These are phyloP conservation scores for Babesia ovata DNA, from an alignment of 169 alveolate species.

Conservation along the genomic window DNA sequence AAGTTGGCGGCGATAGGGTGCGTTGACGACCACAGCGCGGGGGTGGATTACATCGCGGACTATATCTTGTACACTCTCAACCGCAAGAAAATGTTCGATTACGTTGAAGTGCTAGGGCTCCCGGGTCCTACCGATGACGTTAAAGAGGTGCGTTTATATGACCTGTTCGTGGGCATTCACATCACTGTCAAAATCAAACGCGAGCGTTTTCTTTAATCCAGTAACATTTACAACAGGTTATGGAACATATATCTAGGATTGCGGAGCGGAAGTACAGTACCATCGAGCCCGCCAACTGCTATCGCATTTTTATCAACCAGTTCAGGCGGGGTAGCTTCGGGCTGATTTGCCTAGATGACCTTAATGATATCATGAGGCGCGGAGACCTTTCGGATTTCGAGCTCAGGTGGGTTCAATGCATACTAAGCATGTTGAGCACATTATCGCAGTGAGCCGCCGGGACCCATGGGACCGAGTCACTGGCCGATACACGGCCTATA, in stretches of 20 bases:
- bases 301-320: slow-evolving; percentile 62
- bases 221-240: slow-evolving; percentile 4
- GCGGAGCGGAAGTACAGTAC: slow-evolving; percentile 55
- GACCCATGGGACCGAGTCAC: slow-evolving; percentile 37
- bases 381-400: slow-evolving; percentile 52
- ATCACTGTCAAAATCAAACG: not conserved
- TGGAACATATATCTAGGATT: slow-evolving; percentile 37
- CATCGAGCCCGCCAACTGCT: slow-evolving; percentile 54
- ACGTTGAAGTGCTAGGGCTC: slow-evolving; percentile 45
- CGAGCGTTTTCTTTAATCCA: not conserved
- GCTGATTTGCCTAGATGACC: slow-evolving; percentile 59
- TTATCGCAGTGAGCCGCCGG: slow-evolving; percentile 34
- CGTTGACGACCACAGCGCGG: slow-evolving; percentile 56
- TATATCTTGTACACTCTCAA: slow-evolving; percentile 58
- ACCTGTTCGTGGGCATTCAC: not conserved
- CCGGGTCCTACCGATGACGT: slow-evolving; percentile 54
- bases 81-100: slow-evolving; percentile 7
- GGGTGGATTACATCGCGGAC: slow-evolving; percentile 66
- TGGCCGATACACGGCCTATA: slow-evolving; percentile 42
- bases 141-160: slow-evolving; percentile 25
- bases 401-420: slow-evolving; percentile 33
- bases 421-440: not conserved
- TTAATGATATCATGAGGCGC: slow-evolving; percentile 42
- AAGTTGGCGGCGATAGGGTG: slow-evolving; percentile 69
- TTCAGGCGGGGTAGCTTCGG: slow-evolving; percentile 64